Conservation (phyloP, 2,329 filamentous ascomycete species). For the Arthrobotrys sinensis region DNA sequence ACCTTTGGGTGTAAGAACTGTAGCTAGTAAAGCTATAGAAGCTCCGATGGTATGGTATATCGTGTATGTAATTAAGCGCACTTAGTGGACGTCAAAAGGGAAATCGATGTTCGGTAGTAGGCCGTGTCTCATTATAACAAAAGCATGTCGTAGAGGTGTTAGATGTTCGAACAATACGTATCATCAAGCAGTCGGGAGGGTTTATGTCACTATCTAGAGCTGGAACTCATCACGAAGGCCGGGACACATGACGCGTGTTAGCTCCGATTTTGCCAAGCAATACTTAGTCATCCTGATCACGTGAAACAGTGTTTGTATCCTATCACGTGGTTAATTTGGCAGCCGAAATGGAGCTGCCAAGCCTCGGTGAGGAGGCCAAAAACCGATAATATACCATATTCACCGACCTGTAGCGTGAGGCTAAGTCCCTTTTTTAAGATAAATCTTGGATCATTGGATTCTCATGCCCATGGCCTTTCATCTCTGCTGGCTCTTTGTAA, state of each 20-base stretch:
- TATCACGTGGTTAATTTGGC: neutral
- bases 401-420: neutral
- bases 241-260: slow-evolving; percentile 53
- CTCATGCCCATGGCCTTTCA: neutral
- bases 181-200: slow-evolving; percentile 33
- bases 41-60: neutral
- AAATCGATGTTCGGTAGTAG: slow-evolving; percentile 19
- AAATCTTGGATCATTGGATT: neutral
- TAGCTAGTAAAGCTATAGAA: neutral
- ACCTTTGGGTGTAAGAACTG: neutral
- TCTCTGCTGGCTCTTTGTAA: neutral
- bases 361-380: too few relatives aligned
- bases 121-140: slow-evolving; percentile 49
- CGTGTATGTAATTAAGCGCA: slow-evolving; percentile 10
- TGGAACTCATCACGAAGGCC: slow-evolving; percentile 15
- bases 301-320: neutral
- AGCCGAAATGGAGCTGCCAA: neutral
- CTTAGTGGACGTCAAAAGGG: slow-evolving; percentile 50
- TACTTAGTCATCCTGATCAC: neutral
- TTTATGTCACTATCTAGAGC: slow-evolving; percentile 23
- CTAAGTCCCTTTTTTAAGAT: neutral
- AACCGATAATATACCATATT: neutral
- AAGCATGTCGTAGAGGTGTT: slow-evolving; percentile 6
- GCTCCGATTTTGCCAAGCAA: neutral
- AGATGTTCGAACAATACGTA: slow-evolving; percentile 16